phyloP scores from a whole-genome alignment of 257 asterid genomes.

The Solanum sitiens region DNA sequence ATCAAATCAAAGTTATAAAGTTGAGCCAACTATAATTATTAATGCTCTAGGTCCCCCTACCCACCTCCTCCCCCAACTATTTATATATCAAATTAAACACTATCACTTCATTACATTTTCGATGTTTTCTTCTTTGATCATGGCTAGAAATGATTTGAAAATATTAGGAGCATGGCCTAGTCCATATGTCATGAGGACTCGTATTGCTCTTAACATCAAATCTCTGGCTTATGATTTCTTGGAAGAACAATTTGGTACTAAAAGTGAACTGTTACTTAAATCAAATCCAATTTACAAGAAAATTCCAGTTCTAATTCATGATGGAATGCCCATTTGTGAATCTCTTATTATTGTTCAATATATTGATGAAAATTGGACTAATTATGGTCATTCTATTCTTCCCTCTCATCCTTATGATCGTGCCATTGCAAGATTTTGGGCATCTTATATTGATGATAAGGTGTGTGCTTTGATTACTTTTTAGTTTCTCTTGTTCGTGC shows the following conservation, averaged over 20 bases:
- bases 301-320: slow-evolving; percentile 24
- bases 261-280: slow-evolving; percentile 20
- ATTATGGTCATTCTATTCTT: slow-evolving; percentile 1
- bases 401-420: slow-evolving; percentile 23
- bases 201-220: slow-evolving; percentile 20
- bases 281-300: slow-evolving; percentile 30
- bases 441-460: slow-evolving; percentile 20
- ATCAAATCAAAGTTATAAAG: background rate
- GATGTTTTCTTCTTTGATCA: background rate
- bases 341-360: slow-evolving; percentile 22
- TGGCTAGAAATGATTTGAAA: slow-evolving; percentile 11
- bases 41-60: background rate
- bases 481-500: background rate
- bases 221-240: slow-evolving; percentile 11
- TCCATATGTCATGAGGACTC: slow-evolving; percentile 12
- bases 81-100: background rate
- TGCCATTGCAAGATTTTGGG: slow-evolving; percentile 24
- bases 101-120: background rate
- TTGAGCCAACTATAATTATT: background rate
- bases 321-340: slow-evolving; percentile 8
- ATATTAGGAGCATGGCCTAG: slow-evolving; percentile 26
- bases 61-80: background rate
- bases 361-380: slow-evolving; percentile 23
- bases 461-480: background rate
- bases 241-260: slow-evolving; percentile 13